Evolutionary conservation across 169 alveolate genomes (phyloP).

Genomic region (Plasmodium ovale): DNA sequence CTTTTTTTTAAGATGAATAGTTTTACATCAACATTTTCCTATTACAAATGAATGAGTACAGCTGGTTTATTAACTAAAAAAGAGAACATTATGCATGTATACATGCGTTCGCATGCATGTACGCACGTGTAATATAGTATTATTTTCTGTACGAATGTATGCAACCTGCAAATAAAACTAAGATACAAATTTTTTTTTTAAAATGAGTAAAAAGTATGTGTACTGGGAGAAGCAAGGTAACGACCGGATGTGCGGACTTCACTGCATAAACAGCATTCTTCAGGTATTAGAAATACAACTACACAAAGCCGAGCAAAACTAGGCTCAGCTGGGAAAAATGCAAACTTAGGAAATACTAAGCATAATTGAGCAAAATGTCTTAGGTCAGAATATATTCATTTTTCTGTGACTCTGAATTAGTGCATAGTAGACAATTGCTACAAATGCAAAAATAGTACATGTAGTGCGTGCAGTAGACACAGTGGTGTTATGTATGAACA

Average conservation of each 20-base stretch:
- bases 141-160: neutral
- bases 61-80: neutral
- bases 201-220: constrained; percentile 78
- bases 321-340: no score
- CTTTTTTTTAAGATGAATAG: neutral
- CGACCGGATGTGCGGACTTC: constrained; percentile 92
- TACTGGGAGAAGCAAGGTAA: constrained; percentile 94
- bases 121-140: neutral
- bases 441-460: no score
- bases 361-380: no score
- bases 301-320: neutral
- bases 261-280: constrained; percentile 89
- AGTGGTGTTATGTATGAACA: no score
- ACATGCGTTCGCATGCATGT: neutral
- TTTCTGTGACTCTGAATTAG: no score
- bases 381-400: no score
- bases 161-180: neutral
- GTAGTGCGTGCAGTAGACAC: no score
- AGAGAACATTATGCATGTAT: neutral
- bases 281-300: constrained; percentile 79
- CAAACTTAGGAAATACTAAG: no score
- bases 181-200: neutral
- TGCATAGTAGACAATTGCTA: no score
- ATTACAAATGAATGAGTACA: neutral
- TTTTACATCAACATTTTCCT: neutral